Conservation (phyloP, 176 grass and related monocot genomes). For the sorghum (Sorghum bicolor) region Sorghum_bicolor_NCBIv3 NC_012878.2:33573501-33574000, state of each 20-base stretch:
- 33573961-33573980: background rate
- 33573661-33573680: slow-evolving; percentile 13
- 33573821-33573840: slow-evolving; percentile 66
- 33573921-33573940: slow-evolving; percentile 68
- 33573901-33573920: slow-evolving; percentile 66
- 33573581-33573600: background rate
- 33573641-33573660: background rate
- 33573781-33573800: slow-evolving; percentile 58
- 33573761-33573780: background rate
- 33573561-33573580: slow-evolving; percentile 41
- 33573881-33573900: slow-evolving; percentile 69
- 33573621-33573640: background rate
- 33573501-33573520: slow-evolving; percentile 38
- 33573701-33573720: slow-evolving; percentile 52
- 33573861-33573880: slow-evolving; percentile 67
- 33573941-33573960: slow-evolving; percentile 55
- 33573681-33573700: slow-evolving; percentile 53
- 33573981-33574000: background rate
- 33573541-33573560: slow-evolving; percentile 43
- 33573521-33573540: slow-evolving; percentile 19
- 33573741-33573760: background rate
- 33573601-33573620: background rate
- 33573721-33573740: slow-evolving; percentile 35
- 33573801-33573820: slow-evolving; percentile 60
- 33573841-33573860: slow-evolving; percentile 63